Evolutionary conservation across 495 filamentous ascomycete genomes (phyloP), one percentile per base, ranked within the genome.

Genomic region (Parmelia sp.): DNA sequence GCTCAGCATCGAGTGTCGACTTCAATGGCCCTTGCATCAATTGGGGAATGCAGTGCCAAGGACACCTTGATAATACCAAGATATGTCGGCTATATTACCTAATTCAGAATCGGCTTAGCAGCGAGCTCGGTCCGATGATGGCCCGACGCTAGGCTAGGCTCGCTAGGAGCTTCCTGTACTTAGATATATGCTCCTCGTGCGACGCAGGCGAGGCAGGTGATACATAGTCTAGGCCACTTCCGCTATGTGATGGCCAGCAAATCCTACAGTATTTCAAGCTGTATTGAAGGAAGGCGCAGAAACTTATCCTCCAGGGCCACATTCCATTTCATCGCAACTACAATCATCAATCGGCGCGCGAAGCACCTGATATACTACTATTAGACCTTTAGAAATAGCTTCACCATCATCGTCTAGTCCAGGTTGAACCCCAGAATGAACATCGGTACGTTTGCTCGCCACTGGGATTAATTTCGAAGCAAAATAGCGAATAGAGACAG

Each of bases 1-100:
- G 62, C 62, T 64, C 56, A 60, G 57, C 66, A 68, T 68, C 59
- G 61, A 61, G 57, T n/a, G n/a, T n/a, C n/a, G n/a, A n/a, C n/a
- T n/a, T n/a, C 19, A 29, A 55, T 10, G 29, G 19, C 57, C 63
- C 63, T 65, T 65, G 42, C 63, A 65, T 65, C 27, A 33, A 21
- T 9, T 3, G 51, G 2, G 17, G 29, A 55, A 55, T 55, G 27
- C 17, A 33, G 21, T 9, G 23, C 29, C 17, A 15, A 29, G 27
- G 7, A 33, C 4, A 15, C 10, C 25, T 15, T 53, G 51, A 55
- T 55, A 55, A 33, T 55, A 29, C 51, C 49, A 53, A 53, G 49
- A 27, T n/a, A 7, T n/a, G 44, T 5, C 3, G 19, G 5, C 35
- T 36, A 36, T 36, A 4, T 36, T 36, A 36, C 35, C 35, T 36